These are phyloP conservation scores for Erodium texanum DNA, from an alignment of 441 rosid genomes.

Conservation along the genomic window DNA sequence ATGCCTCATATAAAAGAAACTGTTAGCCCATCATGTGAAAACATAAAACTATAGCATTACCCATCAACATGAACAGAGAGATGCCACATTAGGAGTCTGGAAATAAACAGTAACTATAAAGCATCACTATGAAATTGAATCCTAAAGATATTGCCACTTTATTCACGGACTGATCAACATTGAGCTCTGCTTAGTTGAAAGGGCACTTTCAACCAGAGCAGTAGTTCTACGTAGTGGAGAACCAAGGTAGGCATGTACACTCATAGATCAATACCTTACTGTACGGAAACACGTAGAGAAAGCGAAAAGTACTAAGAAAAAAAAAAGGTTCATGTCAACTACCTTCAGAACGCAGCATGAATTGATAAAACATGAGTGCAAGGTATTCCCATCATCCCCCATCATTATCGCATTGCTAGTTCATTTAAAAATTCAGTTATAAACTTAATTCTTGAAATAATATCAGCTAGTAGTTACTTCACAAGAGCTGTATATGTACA, in stretches of 20 bases:
- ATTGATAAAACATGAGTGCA: slow-evolving; percentile 92
- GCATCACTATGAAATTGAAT: neutral
- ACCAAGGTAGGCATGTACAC: slow-evolving; percentile 1
- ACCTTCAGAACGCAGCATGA: slow-evolving; percentile 77
- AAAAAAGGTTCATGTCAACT: slow-evolving; percentile 74
- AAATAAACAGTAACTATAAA: neutral
- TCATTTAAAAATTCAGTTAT: slow-evolving; percentile 79
- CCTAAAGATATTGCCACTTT: neutral
- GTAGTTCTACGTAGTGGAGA: slow-evolving; percentile 14
- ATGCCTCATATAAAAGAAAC: slow-evolving; percentile 34
- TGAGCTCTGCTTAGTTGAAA: neutral
- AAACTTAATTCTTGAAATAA: slow-evolving; percentile 55
- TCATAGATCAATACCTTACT: slow-evolving; percentile 23
- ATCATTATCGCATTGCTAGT: slow-evolving; percentile 95
- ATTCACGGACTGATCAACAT: slow-evolving; percentile 7
- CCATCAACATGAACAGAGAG: neutral
- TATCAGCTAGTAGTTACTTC: slow-evolving; percentile 38
- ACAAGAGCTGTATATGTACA: slow-evolving; percentile 30
- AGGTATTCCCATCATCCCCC: slow-evolving; percentile 41
- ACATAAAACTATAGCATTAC: slow-evolving; percentile 12
- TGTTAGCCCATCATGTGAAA: slow-evolving; percentile 34
- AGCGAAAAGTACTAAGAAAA: slow-evolving; percentile 20
- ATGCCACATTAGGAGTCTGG: neutral
- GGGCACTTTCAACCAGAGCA: neutral
- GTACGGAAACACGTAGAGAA: slow-evolving; percentile 28